phyloP scores from a whole-genome alignment of 257 asterid genomes.

The Mitragyna speciosa region DNA sequence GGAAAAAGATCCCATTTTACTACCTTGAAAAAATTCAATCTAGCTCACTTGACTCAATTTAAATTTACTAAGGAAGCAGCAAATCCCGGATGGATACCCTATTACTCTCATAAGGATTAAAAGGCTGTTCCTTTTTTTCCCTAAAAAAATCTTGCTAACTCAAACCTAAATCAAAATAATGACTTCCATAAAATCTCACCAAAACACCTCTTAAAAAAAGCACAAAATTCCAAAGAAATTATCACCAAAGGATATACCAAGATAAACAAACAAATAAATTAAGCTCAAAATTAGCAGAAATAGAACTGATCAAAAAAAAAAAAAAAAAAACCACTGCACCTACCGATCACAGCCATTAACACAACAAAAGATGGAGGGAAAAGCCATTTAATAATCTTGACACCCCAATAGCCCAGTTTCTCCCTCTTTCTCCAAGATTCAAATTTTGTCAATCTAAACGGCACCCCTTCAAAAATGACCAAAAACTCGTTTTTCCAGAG shows the following conservation, averaged over 20 bases:
- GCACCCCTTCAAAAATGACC: neutral
- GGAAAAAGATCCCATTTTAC: neutral
- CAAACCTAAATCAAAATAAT: neutral
- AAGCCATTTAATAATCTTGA: constrained; percentile 38
- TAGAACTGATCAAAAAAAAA: constrained; percentile 25
- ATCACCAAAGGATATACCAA: neutral
- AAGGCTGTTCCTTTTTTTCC: neutral
- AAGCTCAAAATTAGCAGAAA: constrained; percentile 10
- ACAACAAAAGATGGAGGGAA: constrained; percentile 56
- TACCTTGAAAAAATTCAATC: neutral
- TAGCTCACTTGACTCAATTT: constrained; percentile 3
- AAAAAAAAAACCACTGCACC: constrained; percentile 21
- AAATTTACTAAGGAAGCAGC: neutral
- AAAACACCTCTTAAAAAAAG: neutral
- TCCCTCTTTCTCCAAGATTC: constrained; percentile 16
- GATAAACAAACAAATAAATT: neutral
- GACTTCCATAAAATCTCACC: neutral
- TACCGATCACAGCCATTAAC: constrained; percentile 68
- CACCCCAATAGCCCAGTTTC: constrained; percentile 22
- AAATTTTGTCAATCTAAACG: constrained; percentile 10
- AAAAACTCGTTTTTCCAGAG: constrained; percentile 14
- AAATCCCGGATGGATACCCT: neutral
- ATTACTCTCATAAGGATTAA: neutral
- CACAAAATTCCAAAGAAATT: neutral
- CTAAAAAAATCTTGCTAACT: neutral